Base-by-base conservation (phyloP, 495 filamentous ascomycete species). In the Immersiella caudata region DNA sequence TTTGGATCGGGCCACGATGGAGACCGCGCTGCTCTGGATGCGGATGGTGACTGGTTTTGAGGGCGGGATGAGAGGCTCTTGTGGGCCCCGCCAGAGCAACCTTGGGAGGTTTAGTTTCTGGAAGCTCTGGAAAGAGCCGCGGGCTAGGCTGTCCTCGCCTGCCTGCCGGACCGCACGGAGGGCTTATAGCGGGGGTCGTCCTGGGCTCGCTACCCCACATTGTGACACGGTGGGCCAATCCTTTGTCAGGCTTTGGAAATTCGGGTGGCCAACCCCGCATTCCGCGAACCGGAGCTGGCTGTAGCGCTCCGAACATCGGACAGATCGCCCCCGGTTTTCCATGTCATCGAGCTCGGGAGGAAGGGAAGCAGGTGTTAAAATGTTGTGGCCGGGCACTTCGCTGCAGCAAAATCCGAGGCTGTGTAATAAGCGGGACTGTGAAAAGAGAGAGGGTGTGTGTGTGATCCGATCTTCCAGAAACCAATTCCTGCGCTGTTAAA, bases 191-290 rank as follows among this genome's bases (percentile, higher is more conserved):
- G 20, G 58, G 58, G 61, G 22, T 59, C 14, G 24, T 18, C 5
- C 26, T 22, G 50, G 50, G 21, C 27, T 24, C 20, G 20, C 8
- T 62, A 40, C 59, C 59, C 59, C 59, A 62, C 59, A 62, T 40
- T 2, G 27, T 40, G 21, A 1, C 46, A 22, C 22, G 22, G n/a
- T 27, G 27, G 49, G 54, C 76, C 74, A 79, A 79, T 79, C 68
- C 60, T 20, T 14, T 33, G 35, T 21, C 25, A 11, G 5, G 0
- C 57, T 74, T 79, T 79, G 40, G 67, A 70, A 79, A 76, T 77
- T 67, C 51, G 27, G 54, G 73, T 71, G 72, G 74, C 40, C 70
- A 67, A 76, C 76, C 76, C 76, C 76, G 76, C 76, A 77, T 77
- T 77, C 76, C 76, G 74, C 51, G 64, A 66, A 76, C 74, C 76